Conservation (phyloP, 495 filamentous ascomycete species). For the Pyrenopolyporus hunteri region DNA sequence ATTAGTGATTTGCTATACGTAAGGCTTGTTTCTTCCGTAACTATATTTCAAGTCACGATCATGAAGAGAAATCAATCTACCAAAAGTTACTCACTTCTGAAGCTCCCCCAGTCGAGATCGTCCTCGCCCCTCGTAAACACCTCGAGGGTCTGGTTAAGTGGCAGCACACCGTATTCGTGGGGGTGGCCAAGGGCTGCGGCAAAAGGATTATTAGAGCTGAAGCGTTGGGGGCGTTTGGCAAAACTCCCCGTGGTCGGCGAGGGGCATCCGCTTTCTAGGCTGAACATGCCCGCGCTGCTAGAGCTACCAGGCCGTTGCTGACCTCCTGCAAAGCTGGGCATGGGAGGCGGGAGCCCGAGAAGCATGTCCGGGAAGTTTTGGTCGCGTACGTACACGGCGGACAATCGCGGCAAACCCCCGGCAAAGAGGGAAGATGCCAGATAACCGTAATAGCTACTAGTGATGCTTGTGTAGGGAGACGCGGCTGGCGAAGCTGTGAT, state of each 20-base stretch:
- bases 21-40: no score
- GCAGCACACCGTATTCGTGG: conserved; percentile 39
- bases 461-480: conserved; percentile 62
- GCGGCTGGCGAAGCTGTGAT: conserved; percentile 67
- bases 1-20: conserved; percentile 3
- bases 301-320: conserved; percentile 47
- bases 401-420: conserved; percentile 73
- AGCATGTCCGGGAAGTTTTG: conserved; percentile 73
- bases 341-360: conserved; percentile 70
- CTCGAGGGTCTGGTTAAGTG: conserved; percentile 69
- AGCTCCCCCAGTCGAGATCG: conserved; percentile 84
- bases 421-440: conserved; percentile 79
- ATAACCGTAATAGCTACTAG: conserved; percentile 81
- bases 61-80: no score
- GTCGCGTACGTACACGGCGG: conserved; percentile 83
- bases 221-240: conserved; percentile 35
- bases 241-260: conserved; percentile 36
- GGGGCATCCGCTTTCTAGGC: conserved; percentile 25
- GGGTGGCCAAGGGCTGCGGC: conserved; percentile 46
- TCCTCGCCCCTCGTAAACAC: conserved; percentile 87
- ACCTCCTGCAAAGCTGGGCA: conserved; percentile 54
- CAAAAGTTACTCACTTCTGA: conserved; percentile 37
- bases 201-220: conserved; percentile 61
- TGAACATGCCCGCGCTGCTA: conserved; percentile 39
- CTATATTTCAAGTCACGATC: no score